phyloP scores from a whole-genome alignment of 768 basidiomycete species.

The Kwoniella newhampshirensis region DNA sequence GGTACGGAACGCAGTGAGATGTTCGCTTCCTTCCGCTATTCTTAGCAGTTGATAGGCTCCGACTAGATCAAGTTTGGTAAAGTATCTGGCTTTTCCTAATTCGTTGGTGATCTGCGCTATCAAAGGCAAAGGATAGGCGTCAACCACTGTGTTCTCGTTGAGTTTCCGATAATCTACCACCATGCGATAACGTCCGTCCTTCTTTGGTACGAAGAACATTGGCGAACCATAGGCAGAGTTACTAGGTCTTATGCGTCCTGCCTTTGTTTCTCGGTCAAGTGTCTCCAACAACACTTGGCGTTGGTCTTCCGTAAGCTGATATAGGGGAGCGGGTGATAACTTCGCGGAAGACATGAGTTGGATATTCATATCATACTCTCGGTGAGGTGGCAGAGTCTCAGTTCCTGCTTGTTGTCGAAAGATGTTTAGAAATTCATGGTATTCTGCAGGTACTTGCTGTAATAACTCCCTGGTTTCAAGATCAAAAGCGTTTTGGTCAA shows the following conservation, averaged over 20 bases:
- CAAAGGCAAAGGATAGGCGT: slow-evolving; percentile 35
- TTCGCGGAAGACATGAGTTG: slow-evolving; percentile 15
- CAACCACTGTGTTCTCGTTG: slow-evolving; percentile 30
- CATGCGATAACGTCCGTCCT: slow-evolving; percentile 50
- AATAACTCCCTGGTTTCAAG: too few species aligned
- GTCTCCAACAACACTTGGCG: slow-evolving; percentile 53
- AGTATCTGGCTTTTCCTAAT: slow-evolving; percentile 22
- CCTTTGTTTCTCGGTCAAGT: slow-evolving; percentile 53
- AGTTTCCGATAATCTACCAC: slow-evolving; percentile 53
- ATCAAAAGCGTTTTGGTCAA: too few species aligned
- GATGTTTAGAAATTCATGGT: too few species aligned
- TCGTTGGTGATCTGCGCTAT: slow-evolving; percentile 30
- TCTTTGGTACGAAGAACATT: slow-evolving; percentile 54
- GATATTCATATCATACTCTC: slow-evolving; percentile 19
- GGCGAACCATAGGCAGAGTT: slow-evolving; percentile 20
- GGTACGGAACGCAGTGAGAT: slow-evolving; percentile 57
- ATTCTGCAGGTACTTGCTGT: too few species aligned
- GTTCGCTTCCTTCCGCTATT: slow-evolving; percentile 56
- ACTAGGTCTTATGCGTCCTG: slow-evolving; percentile 16
- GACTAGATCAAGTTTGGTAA: slow-evolving; percentile 52
- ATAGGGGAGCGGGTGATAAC: slow-evolving; percentile 52
- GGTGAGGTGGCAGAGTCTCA: slow-evolving; percentile 16
- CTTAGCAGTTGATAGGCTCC: slow-evolving; percentile 57
- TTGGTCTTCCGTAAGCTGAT: slow-evolving; percentile 52
- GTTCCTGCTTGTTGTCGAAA: too few species aligned